A percentile compares a stretch with the other conserved stretches of the same genome.
phyloP scores from a whole-genome alignment of 2,329 filamentous ascomycete species.

The Rhynchosporium agropyri region DNA sequence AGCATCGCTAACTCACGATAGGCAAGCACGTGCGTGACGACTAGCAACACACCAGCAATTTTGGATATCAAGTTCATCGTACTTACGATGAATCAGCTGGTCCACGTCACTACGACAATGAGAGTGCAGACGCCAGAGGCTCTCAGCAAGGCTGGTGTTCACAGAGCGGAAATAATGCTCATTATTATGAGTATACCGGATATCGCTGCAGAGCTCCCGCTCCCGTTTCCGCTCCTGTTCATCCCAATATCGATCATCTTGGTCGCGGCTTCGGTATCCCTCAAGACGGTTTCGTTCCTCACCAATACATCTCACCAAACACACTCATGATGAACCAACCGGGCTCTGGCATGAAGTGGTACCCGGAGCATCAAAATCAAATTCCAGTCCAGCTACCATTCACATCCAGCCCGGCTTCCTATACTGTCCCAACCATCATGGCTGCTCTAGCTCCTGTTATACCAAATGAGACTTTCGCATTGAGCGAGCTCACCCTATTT shows the following conservation, averaged over 20 bases:
- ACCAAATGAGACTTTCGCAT: not conserved
- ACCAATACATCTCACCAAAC: constrained; percentile 14
- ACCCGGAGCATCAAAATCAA: constrained; percentile 18
- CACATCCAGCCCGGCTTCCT: constrained; percentile 9
- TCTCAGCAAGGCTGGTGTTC: constrained; percentile 7
- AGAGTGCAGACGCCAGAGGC: constrained; percentile 3
- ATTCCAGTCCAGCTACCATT: constrained; percentile 14
- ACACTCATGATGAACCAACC: constrained; percentile 25
- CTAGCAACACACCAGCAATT: constrained; percentile 5
- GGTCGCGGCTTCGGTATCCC: constrained; percentile 25
- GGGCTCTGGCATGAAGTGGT: constrained; percentile 35
- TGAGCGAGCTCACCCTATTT: not conserved
- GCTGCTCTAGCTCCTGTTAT: not conserved
- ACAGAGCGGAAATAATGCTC: not conserved
- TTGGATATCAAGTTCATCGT: constrained; percentile 14
- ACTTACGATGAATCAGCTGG: constrained; percentile 2
- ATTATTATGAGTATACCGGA: not conserved
- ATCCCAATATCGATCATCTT: constrained; percentile 19
- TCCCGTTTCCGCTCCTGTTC: not conserved
- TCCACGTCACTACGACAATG: constrained; percentile 8
- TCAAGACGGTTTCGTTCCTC: constrained; percentile 19
- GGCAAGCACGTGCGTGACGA: not conserved
- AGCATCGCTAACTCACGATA: constrained; percentile 3
- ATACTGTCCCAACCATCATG: not conserved
- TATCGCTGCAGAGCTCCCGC: not conserved